Conservation (phyloP, 345 rosid genomes). For the Camelina hispida region DNA sequence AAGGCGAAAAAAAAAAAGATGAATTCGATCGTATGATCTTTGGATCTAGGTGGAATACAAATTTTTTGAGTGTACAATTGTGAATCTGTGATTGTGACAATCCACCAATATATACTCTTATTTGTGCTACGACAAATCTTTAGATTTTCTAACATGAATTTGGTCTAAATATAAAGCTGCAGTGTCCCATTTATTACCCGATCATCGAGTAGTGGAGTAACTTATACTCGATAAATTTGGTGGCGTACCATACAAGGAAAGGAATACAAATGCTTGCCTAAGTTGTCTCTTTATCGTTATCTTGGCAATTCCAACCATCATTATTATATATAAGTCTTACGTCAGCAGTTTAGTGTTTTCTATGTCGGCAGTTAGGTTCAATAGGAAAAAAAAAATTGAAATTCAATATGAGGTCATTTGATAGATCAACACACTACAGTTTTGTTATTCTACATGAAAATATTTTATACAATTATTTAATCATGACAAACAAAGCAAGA, state of each 20-base stretch:
- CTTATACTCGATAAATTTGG: conserved; percentile 23
- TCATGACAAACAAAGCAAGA: conserved; percentile 56
- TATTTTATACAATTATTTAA: conserved; percentile 10
- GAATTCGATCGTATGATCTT: neutral
- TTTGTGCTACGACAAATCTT: neutral
- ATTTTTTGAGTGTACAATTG: neutral
- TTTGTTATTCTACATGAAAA: neutral
- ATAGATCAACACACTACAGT: neutral
- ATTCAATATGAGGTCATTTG: neutral
- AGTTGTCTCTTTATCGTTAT: neutral
- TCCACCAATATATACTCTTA: neutral
- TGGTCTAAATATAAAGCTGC: neutral
- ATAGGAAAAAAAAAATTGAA: neutral
- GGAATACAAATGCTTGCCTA: neutral
- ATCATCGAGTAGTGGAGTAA: neutral
- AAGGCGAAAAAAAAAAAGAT: neutral
- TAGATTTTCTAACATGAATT: neutral
- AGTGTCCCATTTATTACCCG: neutral
- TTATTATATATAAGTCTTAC: neutral
- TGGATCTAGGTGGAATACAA: too few species aligned
- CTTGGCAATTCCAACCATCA: conserved; percentile 1
- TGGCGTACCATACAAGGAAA: conserved; percentile 30
- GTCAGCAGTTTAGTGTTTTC: neutral
- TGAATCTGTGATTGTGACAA: conserved; percentile 14
- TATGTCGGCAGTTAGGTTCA: conserved; percentile 4